Percentiles rank a stretch among this genome's conserved stretches.
Conservation (phyloP, 2,329 filamentous ascomycete species). For the Decorospora gaudefroyi region DNA sequence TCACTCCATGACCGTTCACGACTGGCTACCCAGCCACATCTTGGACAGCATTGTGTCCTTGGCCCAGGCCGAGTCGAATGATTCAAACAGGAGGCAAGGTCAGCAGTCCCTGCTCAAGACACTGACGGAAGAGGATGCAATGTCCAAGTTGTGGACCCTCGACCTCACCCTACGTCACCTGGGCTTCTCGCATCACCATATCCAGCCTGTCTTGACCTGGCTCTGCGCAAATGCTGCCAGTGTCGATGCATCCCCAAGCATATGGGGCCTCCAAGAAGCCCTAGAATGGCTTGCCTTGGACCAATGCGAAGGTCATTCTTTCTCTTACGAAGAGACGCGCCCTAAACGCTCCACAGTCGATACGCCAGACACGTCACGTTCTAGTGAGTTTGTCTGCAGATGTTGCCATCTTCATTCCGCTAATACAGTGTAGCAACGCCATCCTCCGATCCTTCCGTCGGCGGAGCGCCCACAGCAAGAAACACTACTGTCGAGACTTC, state of each 20-base stretch:
- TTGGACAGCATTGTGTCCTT: conserved; percentile 77
- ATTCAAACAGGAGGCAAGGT: conserved; percentile 56
- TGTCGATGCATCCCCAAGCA: conserved; percentile 60
- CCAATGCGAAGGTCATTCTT: conserved; percentile 69
- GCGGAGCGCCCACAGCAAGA: background rate
- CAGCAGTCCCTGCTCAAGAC: conserved; percentile 48
- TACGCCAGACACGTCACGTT: conserved; percentile 32
- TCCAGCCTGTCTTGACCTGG: conserved; percentile 42
- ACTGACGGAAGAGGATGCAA: conserved; percentile 74
- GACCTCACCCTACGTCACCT: conserved; percentile 71
- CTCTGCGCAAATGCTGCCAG: conserved; percentile 43
- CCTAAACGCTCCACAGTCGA: conserved; percentile 23
- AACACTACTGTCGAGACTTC: background rate
- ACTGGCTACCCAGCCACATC: conserved; percentile 81
- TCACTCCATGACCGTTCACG: conserved; percentile 69
- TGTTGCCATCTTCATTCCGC: background rate
- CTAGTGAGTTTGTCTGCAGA: conserved; percentile 26
- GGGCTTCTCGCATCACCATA: conserved; percentile 62
- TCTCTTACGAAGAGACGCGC: conserved; percentile 63
- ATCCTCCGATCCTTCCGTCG: conserved; percentile 3
- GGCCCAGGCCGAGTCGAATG: conserved; percentile 64
- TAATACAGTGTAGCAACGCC: conserved; percentile 14
- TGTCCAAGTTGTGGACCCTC: conserved; percentile 81
- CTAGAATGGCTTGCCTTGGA: conserved; percentile 89
- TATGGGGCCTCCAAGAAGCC: conserved; percentile 86